Evolutionary conservation across 176 grass and related monocot genomes (phyloP).

Genomic region (Avena eriantha): DNA sequence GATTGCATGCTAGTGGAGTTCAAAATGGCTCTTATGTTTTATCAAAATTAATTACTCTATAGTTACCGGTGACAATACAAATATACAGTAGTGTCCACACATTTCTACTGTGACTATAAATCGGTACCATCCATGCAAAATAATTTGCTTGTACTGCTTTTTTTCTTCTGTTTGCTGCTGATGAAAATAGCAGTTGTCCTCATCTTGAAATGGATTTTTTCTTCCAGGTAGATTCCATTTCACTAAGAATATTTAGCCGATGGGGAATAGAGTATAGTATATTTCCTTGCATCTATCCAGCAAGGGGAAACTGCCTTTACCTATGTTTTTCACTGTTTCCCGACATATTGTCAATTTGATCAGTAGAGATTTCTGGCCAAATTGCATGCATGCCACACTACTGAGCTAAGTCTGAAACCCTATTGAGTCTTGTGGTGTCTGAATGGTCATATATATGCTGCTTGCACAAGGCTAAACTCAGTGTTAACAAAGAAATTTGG

Average conservation of each 20-base stretch:
- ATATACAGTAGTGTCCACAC: neutral
- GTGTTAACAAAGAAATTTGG: neutral
- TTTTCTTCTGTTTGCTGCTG: neutral
- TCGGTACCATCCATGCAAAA: neutral
- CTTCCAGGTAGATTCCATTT: neutral
- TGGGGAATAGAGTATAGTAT: neutral
- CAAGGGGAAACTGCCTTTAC: neutral
- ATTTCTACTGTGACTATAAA: neutral
- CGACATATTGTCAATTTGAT: neutral
- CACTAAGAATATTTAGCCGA: neutral
- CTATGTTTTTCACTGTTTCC: neutral
- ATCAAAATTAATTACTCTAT: neutral
- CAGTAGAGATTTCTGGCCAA: neutral
- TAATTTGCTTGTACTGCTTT: neutral
- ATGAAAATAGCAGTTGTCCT: neutral
- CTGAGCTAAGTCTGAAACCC: neutral
- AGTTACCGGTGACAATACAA: neutral
- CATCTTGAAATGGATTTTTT: neutral
- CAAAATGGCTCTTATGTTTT: neutral
- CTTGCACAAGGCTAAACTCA: neutral
- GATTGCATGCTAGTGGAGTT: neutral
- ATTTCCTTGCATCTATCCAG: neutral
- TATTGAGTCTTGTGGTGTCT: neutral
- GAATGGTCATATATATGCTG: neutral
- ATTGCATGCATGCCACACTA: neutral